A percentile compares a stretch with the other conserved stretches of the same genome.
phyloP scores from a whole-genome alignment of 2,329 filamentous ascomycete genomes.

The Cadophora sp. region DNA sequence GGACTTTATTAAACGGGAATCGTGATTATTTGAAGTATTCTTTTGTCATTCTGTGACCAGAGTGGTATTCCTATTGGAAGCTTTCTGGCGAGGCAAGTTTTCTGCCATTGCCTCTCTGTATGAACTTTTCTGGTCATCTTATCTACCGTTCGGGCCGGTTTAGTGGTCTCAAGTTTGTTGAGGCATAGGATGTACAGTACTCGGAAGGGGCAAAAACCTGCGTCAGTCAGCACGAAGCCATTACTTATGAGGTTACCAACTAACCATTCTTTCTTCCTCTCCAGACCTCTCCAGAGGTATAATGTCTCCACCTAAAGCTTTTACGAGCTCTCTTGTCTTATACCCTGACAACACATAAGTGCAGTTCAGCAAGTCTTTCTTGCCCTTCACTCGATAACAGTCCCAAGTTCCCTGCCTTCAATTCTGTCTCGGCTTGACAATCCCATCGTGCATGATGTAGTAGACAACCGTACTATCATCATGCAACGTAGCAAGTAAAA shows the following conservation, averaged over 20 bases:
- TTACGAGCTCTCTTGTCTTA: no score
- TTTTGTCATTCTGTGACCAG: background rate
- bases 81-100: background rate
- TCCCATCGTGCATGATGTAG: conserved; percentile 85
- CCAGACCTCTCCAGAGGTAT: no score
- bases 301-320: conserved; percentile 70
- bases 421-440: conserved; percentile 86
- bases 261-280: no score
- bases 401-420: conserved; percentile 49
- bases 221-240: background rate
- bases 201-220: background rate
- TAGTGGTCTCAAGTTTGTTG: no score
- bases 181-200: no score
- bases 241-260: no score
- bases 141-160: no score
- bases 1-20: no score
- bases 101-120: background rate
- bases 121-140: background rate
- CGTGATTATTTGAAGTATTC: no score
- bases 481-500: conserved; percentile 77
- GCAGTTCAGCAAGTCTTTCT: no score
- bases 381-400: no score
- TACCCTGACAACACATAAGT: no score
- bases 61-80: background rate
- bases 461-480: conserved; percentile 85